A percentile compares a stretch with the other conserved stretches of the same genome.
Conservation (phyloP, 2,329 filamentous ascomycete genomes). For the Dendrostoma leiphaemia region DNA sequence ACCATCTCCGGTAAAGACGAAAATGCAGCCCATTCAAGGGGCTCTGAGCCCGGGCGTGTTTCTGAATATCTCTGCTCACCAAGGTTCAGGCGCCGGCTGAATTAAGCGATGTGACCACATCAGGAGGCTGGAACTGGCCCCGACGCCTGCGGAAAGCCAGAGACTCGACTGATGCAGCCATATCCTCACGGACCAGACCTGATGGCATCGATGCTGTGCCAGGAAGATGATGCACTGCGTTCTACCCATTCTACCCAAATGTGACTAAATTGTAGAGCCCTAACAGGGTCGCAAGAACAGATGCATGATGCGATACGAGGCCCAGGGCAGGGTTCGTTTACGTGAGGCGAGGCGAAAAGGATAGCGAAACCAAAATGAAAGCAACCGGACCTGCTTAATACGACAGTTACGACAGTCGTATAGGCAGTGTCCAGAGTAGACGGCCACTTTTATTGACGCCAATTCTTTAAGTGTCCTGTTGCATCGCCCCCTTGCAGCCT, state of each 20-base stretch:
- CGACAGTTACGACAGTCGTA: background rate
- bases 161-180: too few species aligned
- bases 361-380: background rate
- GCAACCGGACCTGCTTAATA: background rate
- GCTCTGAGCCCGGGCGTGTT: too few species aligned
- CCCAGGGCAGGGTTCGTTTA: too few species aligned
- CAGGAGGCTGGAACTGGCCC: background rate
- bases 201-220: background rate
- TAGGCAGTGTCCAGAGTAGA: too few species aligned
- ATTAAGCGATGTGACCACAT: background rate
- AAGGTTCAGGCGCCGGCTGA: background rate
- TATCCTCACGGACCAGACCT: background rate
- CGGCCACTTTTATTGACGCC: too few species aligned
- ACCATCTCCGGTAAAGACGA: too few species aligned
- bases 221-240: background rate
- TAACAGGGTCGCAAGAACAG: background rate
- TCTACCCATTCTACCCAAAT: background rate
- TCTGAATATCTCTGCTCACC: too few species aligned
- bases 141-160: background rate
- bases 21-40: too few species aligned
- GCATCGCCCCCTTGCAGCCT: too few species aligned
- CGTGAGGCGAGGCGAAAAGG: background rate
- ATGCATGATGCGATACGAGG: too few species aligned
- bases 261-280: too few species aligned
- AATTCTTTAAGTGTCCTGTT: too few species aligned